Evolutionary conservation across 2,329 filamentous ascomycete species (phyloP).

Genomic region (Botrytis fragariae): DNA sequence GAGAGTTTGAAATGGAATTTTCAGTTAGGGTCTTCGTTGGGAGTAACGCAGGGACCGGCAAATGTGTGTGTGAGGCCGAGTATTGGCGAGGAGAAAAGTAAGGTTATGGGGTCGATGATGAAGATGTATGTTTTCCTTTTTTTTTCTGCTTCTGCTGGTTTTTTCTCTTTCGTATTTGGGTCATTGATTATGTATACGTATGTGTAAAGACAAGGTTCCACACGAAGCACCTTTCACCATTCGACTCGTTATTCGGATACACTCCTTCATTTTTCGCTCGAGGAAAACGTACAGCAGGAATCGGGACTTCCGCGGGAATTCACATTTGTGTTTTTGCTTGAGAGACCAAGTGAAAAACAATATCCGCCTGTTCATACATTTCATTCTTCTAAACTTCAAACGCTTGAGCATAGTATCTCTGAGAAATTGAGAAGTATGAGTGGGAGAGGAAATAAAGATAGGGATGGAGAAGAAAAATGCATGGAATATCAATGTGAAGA

Average conservation of each 20-base stretch:
- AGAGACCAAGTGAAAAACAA: conserved; percentile 22
- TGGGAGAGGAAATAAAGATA: neutral
- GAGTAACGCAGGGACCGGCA: conserved; percentile 45
- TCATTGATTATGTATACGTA: neutral
- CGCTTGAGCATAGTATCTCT: neutral
- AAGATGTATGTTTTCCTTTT: conserved; percentile 27
- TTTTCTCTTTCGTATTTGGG: neutral
- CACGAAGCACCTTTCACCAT: conserved; percentile 11
- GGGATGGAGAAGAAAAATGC: neutral
- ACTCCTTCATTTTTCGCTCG: conserved; percentile 49
- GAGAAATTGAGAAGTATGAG: neutral
- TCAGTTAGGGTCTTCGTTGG: conserved; percentile 38
- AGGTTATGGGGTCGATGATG: conserved; percentile 31
- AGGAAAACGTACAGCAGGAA: conserved; percentile 48
- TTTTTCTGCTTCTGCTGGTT: neutral
- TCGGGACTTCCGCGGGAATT: conserved; percentile 51
- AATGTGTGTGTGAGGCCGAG: conserved; percentile 23
- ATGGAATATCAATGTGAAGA: neutral
- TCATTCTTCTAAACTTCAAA: neutral
- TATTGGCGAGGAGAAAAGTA: conserved; percentile 27
- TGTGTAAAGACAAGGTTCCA: conserved; percentile 12
- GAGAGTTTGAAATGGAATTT: conserved; percentile 32
- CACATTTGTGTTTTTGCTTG: conserved; percentile 49
- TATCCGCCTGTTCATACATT: conserved; percentile 17
- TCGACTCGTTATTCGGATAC: conserved; percentile 24